Conservation (phyloP, 805 yeast genomes). For the Myxozyma vanderwaltii region DNA sequence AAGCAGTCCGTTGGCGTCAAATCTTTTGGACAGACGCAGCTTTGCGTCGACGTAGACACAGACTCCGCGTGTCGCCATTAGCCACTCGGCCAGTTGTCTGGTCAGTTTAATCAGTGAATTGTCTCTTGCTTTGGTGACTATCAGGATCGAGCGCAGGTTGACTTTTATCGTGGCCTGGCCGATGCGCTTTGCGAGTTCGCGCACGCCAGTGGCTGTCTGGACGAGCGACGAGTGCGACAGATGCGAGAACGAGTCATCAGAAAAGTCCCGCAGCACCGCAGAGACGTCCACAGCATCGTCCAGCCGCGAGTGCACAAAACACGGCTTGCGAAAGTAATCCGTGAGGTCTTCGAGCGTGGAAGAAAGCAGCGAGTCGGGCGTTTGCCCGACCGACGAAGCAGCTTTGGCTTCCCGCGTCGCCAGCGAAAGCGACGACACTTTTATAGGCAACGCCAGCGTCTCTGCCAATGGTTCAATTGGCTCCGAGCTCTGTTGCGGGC, state of each 20-base stretch:
- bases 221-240: conserved; percentile 33
- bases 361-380: not conserved
- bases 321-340: conserved; percentile 27
- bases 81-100: conserved; percentile 78
- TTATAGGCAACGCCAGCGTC: too few species aligned
- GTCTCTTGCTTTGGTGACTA: conserved; percentile 89
- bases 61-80: conserved; percentile 49
- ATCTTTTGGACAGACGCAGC: conserved; percentile 61
- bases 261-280: conserved; percentile 18
- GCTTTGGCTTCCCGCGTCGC: too few species aligned
- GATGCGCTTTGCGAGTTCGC: conserved; percentile 38
- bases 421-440: too few species aligned
- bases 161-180: conserved; percentile 51
- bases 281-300: conserved; percentile 33
- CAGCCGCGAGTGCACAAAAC: conserved; percentile 30
- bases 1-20: conserved; percentile 58
- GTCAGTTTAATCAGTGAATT: conserved; percentile 74
- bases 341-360: conserved; percentile 16
- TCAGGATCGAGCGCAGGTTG: conserved; percentile 69
- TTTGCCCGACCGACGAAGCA: conserved; percentile 2
- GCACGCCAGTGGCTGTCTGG: conserved; percentile 40
- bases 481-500: not conserved
- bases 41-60: conserved; percentile 74
- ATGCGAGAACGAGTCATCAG: conserved; percentile 19
- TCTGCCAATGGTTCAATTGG: too few species aligned